Evolutionary conservation across 306 rosid genomes (phyloP).

Genomic region (Cicer arietinum): DNA sequence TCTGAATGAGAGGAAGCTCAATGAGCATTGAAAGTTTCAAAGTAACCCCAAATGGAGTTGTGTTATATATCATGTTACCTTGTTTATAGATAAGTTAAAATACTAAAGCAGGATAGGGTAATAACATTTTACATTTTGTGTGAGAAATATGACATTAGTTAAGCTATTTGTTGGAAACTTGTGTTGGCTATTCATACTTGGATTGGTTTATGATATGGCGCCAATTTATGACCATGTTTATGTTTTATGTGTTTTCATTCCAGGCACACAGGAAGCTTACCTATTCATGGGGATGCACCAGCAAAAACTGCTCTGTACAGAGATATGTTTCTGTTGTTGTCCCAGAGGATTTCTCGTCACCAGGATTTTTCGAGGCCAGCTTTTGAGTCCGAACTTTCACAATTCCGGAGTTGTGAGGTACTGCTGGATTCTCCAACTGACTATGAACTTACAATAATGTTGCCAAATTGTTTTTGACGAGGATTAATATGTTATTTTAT

Average conservation of each 20-base stretch:
- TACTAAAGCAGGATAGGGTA: conserved; percentile 10
- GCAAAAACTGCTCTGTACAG: conserved; percentile 72
- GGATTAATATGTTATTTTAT: conserved; percentile 10
- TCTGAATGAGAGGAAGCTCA: not conserved
- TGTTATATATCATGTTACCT: not conserved
- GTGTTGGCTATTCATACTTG: conserved; percentile 16
- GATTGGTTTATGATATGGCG: conserved; percentile 17
- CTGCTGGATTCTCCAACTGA: conserved; percentile 10
- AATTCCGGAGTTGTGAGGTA: conserved; percentile 90
- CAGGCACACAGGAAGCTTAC: conserved; percentile 67
- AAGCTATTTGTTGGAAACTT: conserved; percentile 21
- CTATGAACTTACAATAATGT: conserved; percentile 22
- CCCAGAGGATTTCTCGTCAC: conserved; percentile 87
- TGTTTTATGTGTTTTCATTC: conserved; percentile 24
- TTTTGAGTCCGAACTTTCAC: conserved; percentile 68
- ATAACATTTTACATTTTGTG: conserved; percentile 2
- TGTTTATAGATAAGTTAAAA: not conserved
- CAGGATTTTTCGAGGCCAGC: conserved; percentile 84
- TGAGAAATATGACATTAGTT: not conserved
- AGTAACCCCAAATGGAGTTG: conserved; percentile 13
- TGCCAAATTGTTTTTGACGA: conserved; percentile 24
- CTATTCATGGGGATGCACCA: conserved; percentile 81
- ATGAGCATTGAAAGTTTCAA: not conserved
- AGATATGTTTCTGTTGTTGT: conserved; percentile 78
- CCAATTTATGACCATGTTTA: conserved; percentile 25